These are phyloP conservation scores for Ciborinia camelliae DNA, from an alignment of 2,329 filamentous ascomycete species.

Conservation along the genomic window DNA sequence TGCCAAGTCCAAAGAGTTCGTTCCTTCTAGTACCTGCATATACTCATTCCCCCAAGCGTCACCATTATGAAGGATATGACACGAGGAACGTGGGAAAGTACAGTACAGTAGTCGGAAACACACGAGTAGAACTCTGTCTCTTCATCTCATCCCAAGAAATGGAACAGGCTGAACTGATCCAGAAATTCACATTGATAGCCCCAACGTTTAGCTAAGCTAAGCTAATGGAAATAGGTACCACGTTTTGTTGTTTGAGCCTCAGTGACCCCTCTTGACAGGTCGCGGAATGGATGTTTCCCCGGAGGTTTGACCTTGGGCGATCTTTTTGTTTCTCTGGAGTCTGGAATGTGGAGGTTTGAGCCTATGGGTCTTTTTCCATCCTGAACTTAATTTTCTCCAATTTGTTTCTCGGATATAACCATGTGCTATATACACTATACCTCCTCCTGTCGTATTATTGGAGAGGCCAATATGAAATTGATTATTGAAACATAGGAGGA, in stretches of 20 bases:
- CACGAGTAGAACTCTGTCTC: background rate
- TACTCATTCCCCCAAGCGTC: background rate
- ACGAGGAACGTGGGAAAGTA: too few species aligned
- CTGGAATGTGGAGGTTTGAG: too few species aligned
- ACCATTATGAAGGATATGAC: background rate
- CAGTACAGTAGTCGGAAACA: too few species aligned
- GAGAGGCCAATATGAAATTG: background rate
- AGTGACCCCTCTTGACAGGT: background rate
- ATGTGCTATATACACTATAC: background rate
- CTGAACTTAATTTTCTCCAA: constrained; percentile 7
- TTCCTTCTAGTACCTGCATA: background rate
- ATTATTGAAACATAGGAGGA: constrained; percentile 4
- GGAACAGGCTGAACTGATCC: background rate
- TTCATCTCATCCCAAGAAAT: background rate
- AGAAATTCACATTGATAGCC: background rate
- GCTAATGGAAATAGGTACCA: too few species aligned
- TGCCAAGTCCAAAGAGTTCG: background rate
- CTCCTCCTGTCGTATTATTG: too few species aligned
- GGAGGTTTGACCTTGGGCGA: background rate
- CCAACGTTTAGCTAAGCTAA: constrained; percentile 5
- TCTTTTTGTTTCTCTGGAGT: background rate
- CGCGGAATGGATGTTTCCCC: constrained; percentile 24
- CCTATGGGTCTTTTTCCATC: background rate
- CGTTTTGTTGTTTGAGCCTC: constrained; percentile 14
- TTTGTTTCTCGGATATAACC: constrained; percentile 11